A percentile compares a stretch with the other conserved stretches of the same genome.
Conservation (phyloP, 805 yeast species). For the Suhomyces xylopsoci region DNA sequence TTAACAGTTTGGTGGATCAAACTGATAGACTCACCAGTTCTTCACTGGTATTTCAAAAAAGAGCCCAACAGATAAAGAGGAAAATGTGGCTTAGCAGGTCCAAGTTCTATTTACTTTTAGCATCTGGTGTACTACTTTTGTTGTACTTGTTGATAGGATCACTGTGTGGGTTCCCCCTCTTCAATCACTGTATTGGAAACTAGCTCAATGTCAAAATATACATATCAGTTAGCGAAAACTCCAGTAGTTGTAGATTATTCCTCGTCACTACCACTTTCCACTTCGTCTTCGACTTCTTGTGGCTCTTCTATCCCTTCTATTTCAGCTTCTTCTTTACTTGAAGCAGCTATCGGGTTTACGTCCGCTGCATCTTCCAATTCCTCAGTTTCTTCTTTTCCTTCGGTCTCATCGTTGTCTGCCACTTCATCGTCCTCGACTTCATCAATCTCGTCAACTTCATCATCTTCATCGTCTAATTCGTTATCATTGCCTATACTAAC, state of each 20-base stretch:
- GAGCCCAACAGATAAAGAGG: conserved; percentile 60
- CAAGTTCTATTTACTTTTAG: conserved; percentile 36
- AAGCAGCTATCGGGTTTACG: conserved; percentile 33
- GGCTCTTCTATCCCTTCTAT: conserved; percentile 24
- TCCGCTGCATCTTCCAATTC: conserved; percentile 15
- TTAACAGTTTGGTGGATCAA: conserved; percentile 69
- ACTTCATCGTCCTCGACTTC: conserved; percentile 13
- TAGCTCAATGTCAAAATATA: conserved; percentile 14
- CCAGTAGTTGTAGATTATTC: conserved; percentile 4
- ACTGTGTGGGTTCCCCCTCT: conserved; percentile 50
- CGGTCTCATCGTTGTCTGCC: conserved; percentile 12
- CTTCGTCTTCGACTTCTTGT: conserved; percentile 18
- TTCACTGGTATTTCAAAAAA: conserved; percentile 66
- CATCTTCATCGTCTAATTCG: conserved; percentile 12
- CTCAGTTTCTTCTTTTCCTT: conserved; percentile 9
- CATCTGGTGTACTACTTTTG: conserved; percentile 20
- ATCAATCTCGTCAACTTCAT: conserved; percentile 9
- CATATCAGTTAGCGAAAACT: conserved; percentile 13
- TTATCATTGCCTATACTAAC: conserved; percentile 8
- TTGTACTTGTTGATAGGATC: conserved; percentile 48
- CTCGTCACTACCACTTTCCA: conserved; percentile 7
- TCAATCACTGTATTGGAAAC: conserved; percentile 5
- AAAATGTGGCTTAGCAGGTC: conserved; percentile 68
- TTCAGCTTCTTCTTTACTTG: conserved; percentile 32
- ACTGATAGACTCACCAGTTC: conserved; percentile 69